phyloP scores from a whole-genome alignment of 129 eudicot genomes.

The Flaveria robusta region DNA sequence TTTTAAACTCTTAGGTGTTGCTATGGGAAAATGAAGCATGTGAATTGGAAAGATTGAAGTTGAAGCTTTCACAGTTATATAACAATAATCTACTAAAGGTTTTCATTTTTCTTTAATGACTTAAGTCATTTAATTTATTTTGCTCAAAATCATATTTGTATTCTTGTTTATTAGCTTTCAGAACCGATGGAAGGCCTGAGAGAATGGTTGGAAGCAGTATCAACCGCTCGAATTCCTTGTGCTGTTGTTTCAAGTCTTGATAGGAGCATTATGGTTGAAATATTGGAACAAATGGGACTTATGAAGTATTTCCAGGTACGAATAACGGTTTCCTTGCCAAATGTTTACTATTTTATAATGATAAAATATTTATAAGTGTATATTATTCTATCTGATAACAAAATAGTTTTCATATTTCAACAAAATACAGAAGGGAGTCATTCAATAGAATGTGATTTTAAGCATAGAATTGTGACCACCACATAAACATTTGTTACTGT shows the following conservation, averaged over 20 bases:
- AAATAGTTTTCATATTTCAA: too few relatives aligned
- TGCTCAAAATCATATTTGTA: constrained; percentile 18
- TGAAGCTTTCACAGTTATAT: constrained; percentile 72
- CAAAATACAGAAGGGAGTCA: too few relatives aligned
- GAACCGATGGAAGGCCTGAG: constrained; percentile 72
- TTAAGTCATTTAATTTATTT: not conserved
- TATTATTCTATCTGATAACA: not conserved
- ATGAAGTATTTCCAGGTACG: constrained; percentile 74
- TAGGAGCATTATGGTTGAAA: constrained; percentile 68
- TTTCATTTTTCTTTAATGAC: constrained; percentile 5
- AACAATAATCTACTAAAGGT: constrained; percentile 67
- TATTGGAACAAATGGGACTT: constrained; percentile 69
- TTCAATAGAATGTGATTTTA: too few relatives aligned
- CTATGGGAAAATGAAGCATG: constrained; percentile 56
- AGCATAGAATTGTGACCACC: not conserved
- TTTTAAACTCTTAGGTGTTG: constrained; percentile 52
- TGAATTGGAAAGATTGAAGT: constrained; percentile 72
- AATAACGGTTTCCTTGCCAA: not conserved
- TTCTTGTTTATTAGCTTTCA: constrained; percentile 51
- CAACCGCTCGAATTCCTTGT: constrained; percentile 81
- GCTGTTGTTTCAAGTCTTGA: constrained; percentile 95
- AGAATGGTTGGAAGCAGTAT: constrained; percentile 93
- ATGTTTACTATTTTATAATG: not conserved
- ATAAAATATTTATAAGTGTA: not conserved
- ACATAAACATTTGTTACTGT: not conserved